Conservation (phyloP, 2,329 filamentous ascomycete genomes). For the Colletotrichum eremochloae region DNA sequence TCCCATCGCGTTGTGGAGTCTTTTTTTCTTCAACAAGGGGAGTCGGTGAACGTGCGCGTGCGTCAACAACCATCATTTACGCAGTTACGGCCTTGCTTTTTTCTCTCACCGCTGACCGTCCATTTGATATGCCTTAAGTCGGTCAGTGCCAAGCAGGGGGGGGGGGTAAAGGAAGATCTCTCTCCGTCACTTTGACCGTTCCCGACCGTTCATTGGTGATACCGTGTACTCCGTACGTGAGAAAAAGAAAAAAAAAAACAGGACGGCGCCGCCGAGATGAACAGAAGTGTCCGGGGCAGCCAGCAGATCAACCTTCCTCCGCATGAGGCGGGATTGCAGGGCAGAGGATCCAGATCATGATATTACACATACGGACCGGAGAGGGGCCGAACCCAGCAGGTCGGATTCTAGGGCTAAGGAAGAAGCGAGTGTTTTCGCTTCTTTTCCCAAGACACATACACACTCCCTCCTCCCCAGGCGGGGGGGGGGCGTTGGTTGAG, state of each 20-base stretch:
- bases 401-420: background rate
- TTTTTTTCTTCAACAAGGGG: background rate
- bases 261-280: slow-evolving; percentile 39
- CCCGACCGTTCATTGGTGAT: background rate
- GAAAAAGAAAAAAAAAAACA: background rate
- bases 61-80: background rate
- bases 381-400: background rate
- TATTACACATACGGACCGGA: background rate
- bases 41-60: background rate
- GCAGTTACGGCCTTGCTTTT: background rate
- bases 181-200: background rate
- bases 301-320: background rate
- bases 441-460: background rate
- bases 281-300: background rate
- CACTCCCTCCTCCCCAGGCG: background rate
- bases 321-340: background rate
- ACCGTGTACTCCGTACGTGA: slow-evolving; percentile 9
- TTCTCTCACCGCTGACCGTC: slow-evolving; percentile 1
- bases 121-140: background rate
- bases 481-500: background rate
- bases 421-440: background rate
- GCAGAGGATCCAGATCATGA: background rate
- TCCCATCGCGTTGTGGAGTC: background rate
- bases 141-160: background rate
- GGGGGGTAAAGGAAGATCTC: background rate